phyloP scores from a whole-genome alignment of 1,284 basidiomycete genomes.

The Papiliotrema terrestris region DNA sequence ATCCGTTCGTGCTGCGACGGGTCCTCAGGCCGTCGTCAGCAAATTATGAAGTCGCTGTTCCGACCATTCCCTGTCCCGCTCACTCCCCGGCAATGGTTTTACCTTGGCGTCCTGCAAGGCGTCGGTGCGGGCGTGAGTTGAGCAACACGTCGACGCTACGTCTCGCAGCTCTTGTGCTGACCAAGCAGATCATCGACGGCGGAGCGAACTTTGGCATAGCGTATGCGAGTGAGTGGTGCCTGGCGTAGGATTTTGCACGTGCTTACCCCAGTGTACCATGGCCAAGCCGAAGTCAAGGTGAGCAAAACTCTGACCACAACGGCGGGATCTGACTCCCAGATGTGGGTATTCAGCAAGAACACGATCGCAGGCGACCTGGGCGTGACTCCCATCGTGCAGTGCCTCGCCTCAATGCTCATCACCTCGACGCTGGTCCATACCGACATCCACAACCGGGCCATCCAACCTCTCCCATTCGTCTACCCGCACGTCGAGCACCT shows the following conservation, averaged over 20 bases:
- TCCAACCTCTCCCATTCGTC: conserved; percentile 45
- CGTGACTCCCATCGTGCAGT: conserved; percentile 48
- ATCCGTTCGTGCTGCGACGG: too few species aligned
- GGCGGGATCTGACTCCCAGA: conserved; percentile 11
- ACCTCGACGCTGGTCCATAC: conserved; percentile 49
- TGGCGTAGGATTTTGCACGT: neutral
- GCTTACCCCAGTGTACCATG: conserved; percentile 37
- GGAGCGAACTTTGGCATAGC: conserved; percentile 49
- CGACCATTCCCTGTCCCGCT: conserved; percentile 46
- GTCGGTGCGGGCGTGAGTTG: conserved; percentile 32
- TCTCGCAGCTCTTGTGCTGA: neutral
- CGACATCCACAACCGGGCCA: conserved; percentile 44
- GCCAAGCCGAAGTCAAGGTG: conserved; percentile 24
- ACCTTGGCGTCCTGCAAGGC: conserved; percentile 41
- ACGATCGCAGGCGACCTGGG: conserved; percentile 49
- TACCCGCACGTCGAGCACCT: conserved; percentile 49
- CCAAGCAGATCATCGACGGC: conserved; percentile 36
- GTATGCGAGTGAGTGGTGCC: conserved; percentile 36
- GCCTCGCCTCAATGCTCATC: conserved; percentile 46
- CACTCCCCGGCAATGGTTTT: conserved; percentile 40
- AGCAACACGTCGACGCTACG: neutral
- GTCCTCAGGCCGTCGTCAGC: neutral
- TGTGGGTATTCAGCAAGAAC: conserved; percentile 47
- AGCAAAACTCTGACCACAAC: conserved; percentile 1
- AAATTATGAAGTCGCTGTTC: conserved; percentile 37